Percentiles rank a stretch among this genome's conserved stretches.
These are phyloP conservation scores for Epichloe uncinata DNA, from an alignment of 2,329 filamentous ascomycete genomes.

Conservation along the genomic window DNA sequence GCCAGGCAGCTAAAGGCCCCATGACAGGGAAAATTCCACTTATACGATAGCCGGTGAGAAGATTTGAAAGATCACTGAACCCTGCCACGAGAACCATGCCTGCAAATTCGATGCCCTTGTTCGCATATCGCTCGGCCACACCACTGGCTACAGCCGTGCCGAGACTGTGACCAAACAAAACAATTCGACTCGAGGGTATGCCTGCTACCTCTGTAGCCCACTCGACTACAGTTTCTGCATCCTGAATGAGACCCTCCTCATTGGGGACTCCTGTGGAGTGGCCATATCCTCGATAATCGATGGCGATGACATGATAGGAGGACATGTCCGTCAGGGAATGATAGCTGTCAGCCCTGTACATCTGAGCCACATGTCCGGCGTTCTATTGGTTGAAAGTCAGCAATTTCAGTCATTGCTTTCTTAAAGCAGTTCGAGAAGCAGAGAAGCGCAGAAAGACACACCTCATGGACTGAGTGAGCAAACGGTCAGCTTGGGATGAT, in stretches of 20 bases:
- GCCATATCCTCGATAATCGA: constrained; percentile 87
- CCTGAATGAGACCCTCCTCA: constrained; percentile 68
- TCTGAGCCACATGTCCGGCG: constrained; percentile 73
- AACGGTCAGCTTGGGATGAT: neutral
- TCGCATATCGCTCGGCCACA: constrained; percentile 56
- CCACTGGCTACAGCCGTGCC: constrained; percentile 75
- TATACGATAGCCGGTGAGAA: constrained; percentile 67
- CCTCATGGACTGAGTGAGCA: constrained; percentile 43
- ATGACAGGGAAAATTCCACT: constrained; percentile 68
- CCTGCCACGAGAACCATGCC: constrained; percentile 67
- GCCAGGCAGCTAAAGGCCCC: constrained; percentile 57
- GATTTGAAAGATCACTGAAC: constrained; percentile 60
- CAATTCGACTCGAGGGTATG: constrained; percentile 57
- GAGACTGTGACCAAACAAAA: constrained; percentile 74
- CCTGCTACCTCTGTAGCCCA: constrained; percentile 54
- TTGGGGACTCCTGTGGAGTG: constrained; percentile 66
- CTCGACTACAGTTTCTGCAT: constrained; percentile 60
- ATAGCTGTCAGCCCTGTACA: constrained; percentile 62
- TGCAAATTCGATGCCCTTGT: constrained; percentile 54
- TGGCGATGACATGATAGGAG: constrained; percentile 66
- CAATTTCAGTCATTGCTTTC: constrained; percentile 16
- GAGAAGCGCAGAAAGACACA: constrained; percentile 22
- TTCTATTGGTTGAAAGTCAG: constrained; percentile 39
- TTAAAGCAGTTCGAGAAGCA: neutral
- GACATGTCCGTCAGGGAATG: constrained; percentile 62